phyloP scores from a whole-genome alignment of 495 filamentous ascomycete species.

The Achaetomiella virescens region DNA sequence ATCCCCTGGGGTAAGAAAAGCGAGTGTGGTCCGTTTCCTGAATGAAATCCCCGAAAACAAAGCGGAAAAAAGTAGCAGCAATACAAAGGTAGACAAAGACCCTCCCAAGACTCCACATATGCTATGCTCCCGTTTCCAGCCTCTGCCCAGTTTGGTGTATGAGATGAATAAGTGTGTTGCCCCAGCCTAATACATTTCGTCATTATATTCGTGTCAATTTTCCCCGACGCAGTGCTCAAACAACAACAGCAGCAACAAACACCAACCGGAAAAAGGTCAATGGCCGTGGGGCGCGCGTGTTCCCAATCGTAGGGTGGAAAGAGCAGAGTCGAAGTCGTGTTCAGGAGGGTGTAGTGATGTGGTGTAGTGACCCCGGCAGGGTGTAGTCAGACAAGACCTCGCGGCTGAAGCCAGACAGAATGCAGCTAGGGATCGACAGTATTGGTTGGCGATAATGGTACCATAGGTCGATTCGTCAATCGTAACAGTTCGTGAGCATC shows the following conservation, averaged over 20 bases:
- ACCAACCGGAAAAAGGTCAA: no score
- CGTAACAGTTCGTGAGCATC: constrained; percentile 8
- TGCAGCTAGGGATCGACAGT: background rate
- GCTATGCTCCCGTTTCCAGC: background rate
- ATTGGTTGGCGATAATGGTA: background rate
- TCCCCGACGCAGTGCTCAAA: no score
- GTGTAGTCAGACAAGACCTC: no score
- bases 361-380: no score
- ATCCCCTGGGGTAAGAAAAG: background rate
- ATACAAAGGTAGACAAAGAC: background rate
- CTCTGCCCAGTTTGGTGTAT: no score
- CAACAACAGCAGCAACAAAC: no score
- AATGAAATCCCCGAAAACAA: background rate
- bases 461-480: background rate
- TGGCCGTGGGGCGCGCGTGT: no score
- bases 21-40: background rate
- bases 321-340: no score
- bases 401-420: background rate
- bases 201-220: no score
- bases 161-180: no score
- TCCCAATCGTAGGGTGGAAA: background rate
- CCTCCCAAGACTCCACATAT: background rate
- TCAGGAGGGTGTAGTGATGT: no score
- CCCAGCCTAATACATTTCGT: no score
- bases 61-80: background rate